phyloP scores from a whole-genome alignment of 768 basidiomycete genomes.

The Pholiota molesta region DNA sequence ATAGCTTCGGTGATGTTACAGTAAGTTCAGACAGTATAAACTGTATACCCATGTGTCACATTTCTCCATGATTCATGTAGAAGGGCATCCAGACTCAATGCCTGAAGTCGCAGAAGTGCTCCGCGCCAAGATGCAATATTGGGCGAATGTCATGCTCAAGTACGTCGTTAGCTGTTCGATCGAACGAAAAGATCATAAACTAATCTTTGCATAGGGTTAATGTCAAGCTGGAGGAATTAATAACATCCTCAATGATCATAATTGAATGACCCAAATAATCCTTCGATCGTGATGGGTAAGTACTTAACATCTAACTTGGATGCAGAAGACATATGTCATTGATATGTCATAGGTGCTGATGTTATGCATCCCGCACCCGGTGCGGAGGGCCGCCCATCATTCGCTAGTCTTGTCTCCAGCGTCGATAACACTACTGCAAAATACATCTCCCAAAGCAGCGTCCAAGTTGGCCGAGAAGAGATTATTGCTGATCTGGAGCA shows the following conservation, averaged over 20 bases:
- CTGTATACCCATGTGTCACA: too few species aligned
- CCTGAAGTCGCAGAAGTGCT: constrained; percentile 65
- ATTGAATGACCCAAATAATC: constrained; percentile 67
- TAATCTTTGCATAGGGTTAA: constrained; percentile 58
- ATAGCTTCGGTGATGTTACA: constrained; percentile 65
- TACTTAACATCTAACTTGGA: neutral
- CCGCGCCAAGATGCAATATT: constrained; percentile 75
- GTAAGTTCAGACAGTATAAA: constrained; percentile 12
- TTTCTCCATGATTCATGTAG: constrained; percentile 31
- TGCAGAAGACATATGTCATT: constrained; percentile 27
- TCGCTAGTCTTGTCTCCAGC: constrained; percentile 76
- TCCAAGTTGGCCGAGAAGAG: constrained; percentile 69
- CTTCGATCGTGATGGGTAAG: constrained; percentile 79
- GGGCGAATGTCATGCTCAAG: constrained; percentile 83
- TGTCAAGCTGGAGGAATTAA: constrained; percentile 88
- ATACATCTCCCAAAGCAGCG: constrained; percentile 59
- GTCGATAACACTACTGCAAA: constrained; percentile 75
- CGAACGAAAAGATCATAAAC: neutral
- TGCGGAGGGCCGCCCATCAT: constrained; percentile 75
- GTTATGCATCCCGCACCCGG: constrained; percentile 85
- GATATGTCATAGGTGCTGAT: constrained; percentile 59
- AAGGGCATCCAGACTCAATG: constrained; percentile 84
- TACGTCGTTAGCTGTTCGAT: constrained; percentile 32
- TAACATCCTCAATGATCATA: constrained; percentile 62
- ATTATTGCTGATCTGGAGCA: constrained; percentile 70